Evolutionary conservation across 768 basidiomycete genomes (phyloP).

Genomic region (Boletellus ananiceps): DNA sequence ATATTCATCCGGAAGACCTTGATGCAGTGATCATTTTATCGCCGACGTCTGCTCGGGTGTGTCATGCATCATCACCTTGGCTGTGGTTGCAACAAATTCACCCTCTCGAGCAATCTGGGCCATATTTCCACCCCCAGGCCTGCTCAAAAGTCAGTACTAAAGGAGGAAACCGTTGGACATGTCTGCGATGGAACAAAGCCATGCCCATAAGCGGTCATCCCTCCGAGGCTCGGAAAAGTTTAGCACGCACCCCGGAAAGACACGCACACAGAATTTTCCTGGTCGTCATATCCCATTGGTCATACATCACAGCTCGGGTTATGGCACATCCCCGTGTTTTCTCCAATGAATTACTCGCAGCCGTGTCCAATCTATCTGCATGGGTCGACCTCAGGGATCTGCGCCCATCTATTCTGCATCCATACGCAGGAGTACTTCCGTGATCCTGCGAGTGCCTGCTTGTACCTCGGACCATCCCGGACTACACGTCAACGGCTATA

Average conservation of each 20-base stretch:
- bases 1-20: conserved; percentile 13
- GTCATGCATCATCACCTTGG: conserved; percentile 8
- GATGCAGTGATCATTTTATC: conserved; percentile 13
- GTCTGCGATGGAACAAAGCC: conserved; percentile 17
- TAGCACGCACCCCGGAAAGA: not conserved
- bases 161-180: not conserved
- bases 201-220: conserved; percentile 2
- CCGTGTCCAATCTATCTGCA: too few relatives aligned
- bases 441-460: not conserved
- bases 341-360: too few relatives aligned
- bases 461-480: not conserved
- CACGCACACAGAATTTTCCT: too few relatives aligned
- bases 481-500: not conserved
- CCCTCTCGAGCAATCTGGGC: not conserved
- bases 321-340: too few relatives aligned
- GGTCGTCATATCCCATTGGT: not conserved
- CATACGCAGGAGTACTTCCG: not conserved
- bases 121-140: not conserved
- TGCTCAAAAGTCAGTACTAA: not conserved
- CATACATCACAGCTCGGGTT: not conserved
- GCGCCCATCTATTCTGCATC: not conserved
- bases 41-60: conserved; percentile 5
- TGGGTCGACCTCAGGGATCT: too few relatives aligned
- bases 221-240: not conserved
- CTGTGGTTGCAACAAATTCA: conserved; percentile 10